Conservation (phyloP, 169 alveolate genomes). For the Babesia bigemina region DNA sequence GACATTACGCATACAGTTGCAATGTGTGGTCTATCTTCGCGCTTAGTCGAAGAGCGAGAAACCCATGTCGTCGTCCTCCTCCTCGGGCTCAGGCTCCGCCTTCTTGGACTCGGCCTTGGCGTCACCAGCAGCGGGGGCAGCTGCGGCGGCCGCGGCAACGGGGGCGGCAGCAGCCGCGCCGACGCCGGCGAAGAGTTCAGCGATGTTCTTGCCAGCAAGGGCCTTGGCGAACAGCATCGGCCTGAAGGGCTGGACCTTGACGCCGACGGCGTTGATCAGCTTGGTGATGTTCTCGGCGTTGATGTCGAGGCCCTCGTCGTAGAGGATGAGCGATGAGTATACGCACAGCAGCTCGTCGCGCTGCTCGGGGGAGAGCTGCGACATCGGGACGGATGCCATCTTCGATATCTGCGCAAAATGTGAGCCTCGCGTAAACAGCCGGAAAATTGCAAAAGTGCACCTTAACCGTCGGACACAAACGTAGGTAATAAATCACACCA, state of each 20-base stretch:
- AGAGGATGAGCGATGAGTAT: conserved; percentile 90
- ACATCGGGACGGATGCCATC: conserved; percentile 75
- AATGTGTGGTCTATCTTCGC: not conserved
- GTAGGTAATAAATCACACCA: not conserved
- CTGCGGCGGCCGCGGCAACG: conserved; percentile 54
- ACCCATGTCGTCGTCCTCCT: conserved; percentile 73
- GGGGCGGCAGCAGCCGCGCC: conserved; percentile 59
- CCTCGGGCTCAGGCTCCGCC: conserved; percentile 54
- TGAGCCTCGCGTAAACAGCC: not conserved
- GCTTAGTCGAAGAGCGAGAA: conserved; percentile 72
- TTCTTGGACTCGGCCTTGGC: conserved; percentile 45
- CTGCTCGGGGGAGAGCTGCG: conserved; percentile 81
- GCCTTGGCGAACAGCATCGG: conserved; percentile 93
- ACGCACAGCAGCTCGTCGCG: conserved; percentile 92
- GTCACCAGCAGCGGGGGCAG: conserved; percentile 62
- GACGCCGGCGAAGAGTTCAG: conserved; percentile 59
- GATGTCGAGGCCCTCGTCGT: conserved; percentile 90
- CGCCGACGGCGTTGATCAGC: conserved; percentile 88
- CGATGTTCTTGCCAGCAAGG: conserved; percentile 84
- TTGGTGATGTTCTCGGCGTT: conserved; percentile 88
- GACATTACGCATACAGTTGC: not conserved
- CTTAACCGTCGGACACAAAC: not conserved
- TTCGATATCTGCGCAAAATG: conserved; percentile 6
- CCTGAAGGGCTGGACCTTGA: conserved; percentile 90
- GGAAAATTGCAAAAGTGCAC: not conserved